Evolutionary conservation across 306 rosid species (phyloP), one percentile per base, ranked within the genome.

Genomic region (Begonia fuchsioides): DNA sequence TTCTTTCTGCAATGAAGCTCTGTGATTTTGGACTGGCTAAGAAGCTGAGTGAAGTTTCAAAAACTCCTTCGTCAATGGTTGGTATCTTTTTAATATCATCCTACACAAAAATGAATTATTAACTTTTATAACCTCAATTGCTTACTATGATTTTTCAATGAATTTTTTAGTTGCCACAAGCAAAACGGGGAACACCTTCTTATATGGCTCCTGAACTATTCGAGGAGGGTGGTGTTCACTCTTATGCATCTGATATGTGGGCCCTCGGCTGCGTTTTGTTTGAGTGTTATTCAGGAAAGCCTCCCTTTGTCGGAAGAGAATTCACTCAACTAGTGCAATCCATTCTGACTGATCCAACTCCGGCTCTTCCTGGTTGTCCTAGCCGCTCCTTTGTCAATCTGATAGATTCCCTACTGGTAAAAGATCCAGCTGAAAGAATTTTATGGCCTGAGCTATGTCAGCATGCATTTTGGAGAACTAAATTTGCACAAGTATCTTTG

Each of bases 191-290:
- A 74, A 85, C 98, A 13, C 98, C 98, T 38, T 81, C 70, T 64
- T 90, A 90, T 67, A 90, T 90, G 98, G 98, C 98, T 69, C 98
- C 98, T 0, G 98, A 90, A 75, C 80, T 90, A 68, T 90, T 90
- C 67, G 94, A 85, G 61, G 98, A 90, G 17, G 95, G 83, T 38
- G 94, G 94, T 50, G 83, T 81, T 47, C 98, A 81, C 70, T 90
- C 98, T 9, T 85, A 66, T 62, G 95, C 95, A 40, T 85, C 98
- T 63, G 98, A 90, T 69, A 69, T 82, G 48, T 90, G 98, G 98
- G 98, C 98, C 57, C 76, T 90, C 47, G 98, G 98, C 32, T 90
- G 98, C 67, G 98, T 85, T 39, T 68, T 90, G 12, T 90, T 79
- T 53, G 98, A 90, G 66, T 81, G 95, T 60, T 90, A 85, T 71